phyloP scores from a whole-genome alignment of 2,329 filamentous ascomycete species.

The Cercospora beticola region DNA sequence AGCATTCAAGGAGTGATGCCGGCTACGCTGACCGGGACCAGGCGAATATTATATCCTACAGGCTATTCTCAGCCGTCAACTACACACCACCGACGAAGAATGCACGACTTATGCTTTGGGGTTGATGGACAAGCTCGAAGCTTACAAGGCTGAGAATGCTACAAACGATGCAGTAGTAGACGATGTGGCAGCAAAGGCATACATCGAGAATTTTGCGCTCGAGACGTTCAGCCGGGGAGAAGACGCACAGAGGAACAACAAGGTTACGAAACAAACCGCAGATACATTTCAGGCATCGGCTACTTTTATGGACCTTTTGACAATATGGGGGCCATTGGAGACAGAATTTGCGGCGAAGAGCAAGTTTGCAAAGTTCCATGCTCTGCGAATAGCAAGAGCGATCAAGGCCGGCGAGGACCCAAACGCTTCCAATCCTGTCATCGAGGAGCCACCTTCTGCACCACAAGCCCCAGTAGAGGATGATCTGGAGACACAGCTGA shows the following conservation, averaged over 20 bases:
- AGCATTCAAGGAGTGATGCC: neutral
- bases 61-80: slow-evolving; percentile 76
- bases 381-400: slow-evolving; percentile 83
- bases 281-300: slow-evolving; percentile 91
- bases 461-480: slow-evolving; percentile 21
- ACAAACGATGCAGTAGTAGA: slow-evolving; percentile 82
- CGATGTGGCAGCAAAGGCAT: slow-evolving; percentile 82
- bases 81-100: slow-evolving; percentile 77
- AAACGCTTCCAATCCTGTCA: slow-evolving; percentile 81
- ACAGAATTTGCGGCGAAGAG: slow-evolving; percentile 79
- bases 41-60: slow-evolving; percentile 92
- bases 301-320: slow-evolving; percentile 85
- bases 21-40: slow-evolving; percentile 39
- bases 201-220: slow-evolving; percentile 89
- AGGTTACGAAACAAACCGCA: slow-evolving; percentile 70
- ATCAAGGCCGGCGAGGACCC: slow-evolving; percentile 89
- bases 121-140: slow-evolving; percentile 89
- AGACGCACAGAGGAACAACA: slow-evolving; percentile 72
- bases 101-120: slow-evolving; percentile 75
- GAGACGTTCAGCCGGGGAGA: slow-evolving; percentile 86
- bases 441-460: slow-evolving; percentile 45
- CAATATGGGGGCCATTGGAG: slow-evolving; percentile 77
- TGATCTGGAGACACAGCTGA: slow-evolving; percentile 33
- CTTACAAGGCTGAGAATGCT: slow-evolving; percentile 70
- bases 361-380: slow-evolving; percentile 96